Evolutionary conservation across 495 filamentous ascomycete genomes (phyloP).

Genomic region (Aspergillus coremiiformis): DNA sequence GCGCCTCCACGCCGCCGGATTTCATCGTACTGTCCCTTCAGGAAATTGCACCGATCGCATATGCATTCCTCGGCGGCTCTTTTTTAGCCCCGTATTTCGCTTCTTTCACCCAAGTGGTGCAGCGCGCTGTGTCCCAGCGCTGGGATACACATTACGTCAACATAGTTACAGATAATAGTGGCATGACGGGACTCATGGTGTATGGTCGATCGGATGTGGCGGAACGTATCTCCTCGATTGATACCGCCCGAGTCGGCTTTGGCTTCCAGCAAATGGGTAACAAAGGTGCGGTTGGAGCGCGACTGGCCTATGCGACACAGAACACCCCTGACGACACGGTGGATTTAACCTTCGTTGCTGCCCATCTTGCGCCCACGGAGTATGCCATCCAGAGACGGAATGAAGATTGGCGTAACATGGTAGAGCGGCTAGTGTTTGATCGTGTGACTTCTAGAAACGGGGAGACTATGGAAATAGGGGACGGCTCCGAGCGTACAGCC

Average conservation of each 20-base stretch:
- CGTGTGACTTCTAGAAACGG: conserved; percentile 3
- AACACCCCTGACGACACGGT: conserved; percentile 31
- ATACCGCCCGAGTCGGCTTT: conserved; percentile 70
- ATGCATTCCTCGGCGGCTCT: conserved; percentile 80
- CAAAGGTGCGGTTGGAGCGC: conserved; percentile 81
- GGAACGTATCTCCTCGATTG: conserved; percentile 48
- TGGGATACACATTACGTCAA: conserved; percentile 42
- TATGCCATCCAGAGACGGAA: conserved; percentile 63
- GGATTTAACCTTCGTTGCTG: conserved; percentile 74
- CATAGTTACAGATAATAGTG: conserved; percentile 59
- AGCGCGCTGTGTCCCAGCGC: conserved; percentile 49
- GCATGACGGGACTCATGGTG: conserved; percentile 83
- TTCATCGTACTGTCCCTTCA: conserved; percentile 74
- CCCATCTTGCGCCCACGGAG: conserved; percentile 88
- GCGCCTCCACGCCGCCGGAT: conserved; percentile 44
- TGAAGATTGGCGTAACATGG: conserved; percentile 75
- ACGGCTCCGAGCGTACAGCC: conserved; percentile 35
- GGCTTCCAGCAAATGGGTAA: conserved; percentile 85
- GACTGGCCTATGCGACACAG: conserved; percentile 49
- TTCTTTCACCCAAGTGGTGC: conserved; percentile 58
- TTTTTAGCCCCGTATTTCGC: conserved; percentile 70
- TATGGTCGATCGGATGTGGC: conserved; percentile 57
- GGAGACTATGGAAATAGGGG: conserved; percentile 6
- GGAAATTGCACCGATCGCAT: conserved; percentile 78
- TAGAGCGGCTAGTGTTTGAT: conserved; percentile 67